Percentiles rank a stretch among this genome's conserved stretches.
These are phyloP conservation scores for Aspergillus hortae DNA, from an alignment of 2,329 filamentous ascomycete species.

Conservation along the genomic window DNA sequence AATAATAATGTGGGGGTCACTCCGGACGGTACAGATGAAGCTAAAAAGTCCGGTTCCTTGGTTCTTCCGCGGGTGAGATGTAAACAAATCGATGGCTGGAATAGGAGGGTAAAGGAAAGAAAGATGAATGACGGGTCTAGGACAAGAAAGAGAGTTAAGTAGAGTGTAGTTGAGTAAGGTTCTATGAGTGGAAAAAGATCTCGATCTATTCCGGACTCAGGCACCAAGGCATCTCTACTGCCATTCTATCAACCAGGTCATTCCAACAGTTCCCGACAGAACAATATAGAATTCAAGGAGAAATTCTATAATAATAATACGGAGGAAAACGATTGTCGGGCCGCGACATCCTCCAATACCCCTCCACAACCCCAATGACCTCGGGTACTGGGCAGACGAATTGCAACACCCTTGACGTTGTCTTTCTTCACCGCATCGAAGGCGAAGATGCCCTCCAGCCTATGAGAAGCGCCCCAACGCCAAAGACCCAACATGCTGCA, in stretches of 20 bases:
- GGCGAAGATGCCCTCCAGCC: slow-evolving; percentile 17
- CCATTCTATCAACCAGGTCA: not conserved
- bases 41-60: slow-evolving; percentile 16
- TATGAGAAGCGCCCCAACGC: slow-evolving; percentile 9
- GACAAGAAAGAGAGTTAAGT: not conserved
- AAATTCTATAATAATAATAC: not conserved
- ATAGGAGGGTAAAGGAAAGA: too few relatives aligned
- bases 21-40: slow-evolving; percentile 3
- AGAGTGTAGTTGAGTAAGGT: not conserved
- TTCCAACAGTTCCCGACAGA: not conserved
- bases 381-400: slow-evolving; percentile 7
- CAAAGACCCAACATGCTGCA: not conserved
- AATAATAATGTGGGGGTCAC: slow-evolving; percentile 5
- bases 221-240: not conserved
- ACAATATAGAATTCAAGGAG: too few relatives aligned
- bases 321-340: slow-evolving; percentile 2
- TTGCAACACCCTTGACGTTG: slow-evolving; percentile 2
- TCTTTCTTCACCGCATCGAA: slow-evolving; percentile 29
- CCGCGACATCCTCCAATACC: slow-evolving; percentile 2
- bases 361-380: slow-evolving; percentile 2
- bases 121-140: too few relatives aligned
- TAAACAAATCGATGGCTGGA: slow-evolving; percentile 8
- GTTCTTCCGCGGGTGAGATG: slow-evolving; percentile 6
- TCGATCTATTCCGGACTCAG: not conserved
- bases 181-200: not conserved